Evolutionary conservation across 495 filamentous ascomycete genomes (phyloP).

Genomic region (Neurospora sp.): DNA sequence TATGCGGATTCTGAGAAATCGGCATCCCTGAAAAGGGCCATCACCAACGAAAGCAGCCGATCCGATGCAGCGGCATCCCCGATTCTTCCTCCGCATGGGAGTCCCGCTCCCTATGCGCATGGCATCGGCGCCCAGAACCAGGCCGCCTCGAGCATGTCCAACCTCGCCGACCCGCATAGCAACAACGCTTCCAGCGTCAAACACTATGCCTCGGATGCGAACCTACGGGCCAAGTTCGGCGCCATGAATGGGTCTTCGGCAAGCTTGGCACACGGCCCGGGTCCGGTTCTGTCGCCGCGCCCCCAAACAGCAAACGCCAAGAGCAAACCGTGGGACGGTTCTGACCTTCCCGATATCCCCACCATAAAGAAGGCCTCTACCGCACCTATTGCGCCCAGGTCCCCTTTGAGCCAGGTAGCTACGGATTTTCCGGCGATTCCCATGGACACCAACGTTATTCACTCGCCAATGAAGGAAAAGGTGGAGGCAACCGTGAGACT

Average conservation of each 20-base stretch:
- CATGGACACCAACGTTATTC: slow-evolving; percentile 20
- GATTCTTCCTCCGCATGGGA: slow-evolving; percentile 1
- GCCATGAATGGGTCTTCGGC: slow-evolving; percentile 12
- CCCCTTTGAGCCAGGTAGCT: slow-evolving; percentile 22
- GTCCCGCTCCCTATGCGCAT: slow-evolving; percentile 18
- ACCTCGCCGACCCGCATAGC: slow-evolving; percentile 15
- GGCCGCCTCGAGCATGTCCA: slow-evolving; percentile 28
- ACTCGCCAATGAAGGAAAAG: slow-evolving; percentile 24
- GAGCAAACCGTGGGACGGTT: slow-evolving; percentile 27
- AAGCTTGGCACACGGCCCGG: slow-evolving; percentile 9
- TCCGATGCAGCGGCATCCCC: slow-evolving; percentile 23
- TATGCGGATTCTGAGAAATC: slow-evolving; percentile 20
- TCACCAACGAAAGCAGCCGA: slow-evolving; percentile 22
- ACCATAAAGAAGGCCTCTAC: slow-evolving; percentile 15
- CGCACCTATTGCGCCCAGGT: slow-evolving; percentile 16
- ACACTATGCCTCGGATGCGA: slow-evolving; percentile 27
- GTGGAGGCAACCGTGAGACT: slow-evolving; percentile 1
- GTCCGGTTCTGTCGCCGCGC: slow-evolving; percentile 11
- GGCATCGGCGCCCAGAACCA: slow-evolving; percentile 20
- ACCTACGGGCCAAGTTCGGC: slow-evolving; percentile 20
- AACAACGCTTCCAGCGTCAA: slow-evolving; percentile 22
- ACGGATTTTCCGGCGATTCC: slow-evolving; percentile 13
- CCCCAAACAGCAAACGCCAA: slow-evolving; percentile 25
- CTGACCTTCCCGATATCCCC: slow-evolving; percentile 26
- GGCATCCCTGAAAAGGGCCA: slow-evolving; percentile 15